A percentile compares a stretch with the other conserved stretches of the same genome.
Conservation (phyloP, 306 rosid species). For the Fagus crenata region DNA sequence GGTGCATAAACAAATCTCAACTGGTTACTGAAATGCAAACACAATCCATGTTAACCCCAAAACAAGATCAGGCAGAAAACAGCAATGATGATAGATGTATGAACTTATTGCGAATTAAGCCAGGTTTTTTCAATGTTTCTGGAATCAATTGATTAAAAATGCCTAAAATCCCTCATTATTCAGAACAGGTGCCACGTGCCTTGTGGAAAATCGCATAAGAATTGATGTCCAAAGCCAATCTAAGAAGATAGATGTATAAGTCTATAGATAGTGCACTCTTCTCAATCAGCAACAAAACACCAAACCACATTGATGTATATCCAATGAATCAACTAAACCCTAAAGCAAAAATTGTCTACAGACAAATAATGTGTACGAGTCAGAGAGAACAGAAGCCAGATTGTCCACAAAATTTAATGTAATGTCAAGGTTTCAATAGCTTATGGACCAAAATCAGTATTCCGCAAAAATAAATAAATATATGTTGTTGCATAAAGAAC, state of each 20-base stretch:
- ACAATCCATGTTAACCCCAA: background rate
- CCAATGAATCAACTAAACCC: background rate
- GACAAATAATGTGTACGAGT: background rate
- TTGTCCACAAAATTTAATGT: background rate
- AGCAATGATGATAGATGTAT: background rate
- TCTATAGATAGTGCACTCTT: background rate
- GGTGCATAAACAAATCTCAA: background rate
- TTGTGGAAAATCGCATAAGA: too few relatives aligned
- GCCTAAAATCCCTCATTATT: too few relatives aligned
- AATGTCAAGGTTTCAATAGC: background rate
- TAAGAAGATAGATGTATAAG: background rate
- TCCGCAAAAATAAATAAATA: background rate
- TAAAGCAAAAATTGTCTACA: background rate
- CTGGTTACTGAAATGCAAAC: background rate
- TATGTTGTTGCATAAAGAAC: background rate
- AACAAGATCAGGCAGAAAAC: background rate
- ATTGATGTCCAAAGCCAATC: background rate
- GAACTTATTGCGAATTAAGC: too few relatives aligned
- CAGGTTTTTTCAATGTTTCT: background rate
- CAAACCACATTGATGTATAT: background rate
- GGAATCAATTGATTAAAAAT: background rate
- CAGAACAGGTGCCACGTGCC: too few relatives aligned
- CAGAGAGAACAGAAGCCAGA: background rate
- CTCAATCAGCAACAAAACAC: background rate
- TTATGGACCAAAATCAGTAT: background rate